Conservation (phyloP, 129 eudicot species). For the Mikania micrantha region DNA sequence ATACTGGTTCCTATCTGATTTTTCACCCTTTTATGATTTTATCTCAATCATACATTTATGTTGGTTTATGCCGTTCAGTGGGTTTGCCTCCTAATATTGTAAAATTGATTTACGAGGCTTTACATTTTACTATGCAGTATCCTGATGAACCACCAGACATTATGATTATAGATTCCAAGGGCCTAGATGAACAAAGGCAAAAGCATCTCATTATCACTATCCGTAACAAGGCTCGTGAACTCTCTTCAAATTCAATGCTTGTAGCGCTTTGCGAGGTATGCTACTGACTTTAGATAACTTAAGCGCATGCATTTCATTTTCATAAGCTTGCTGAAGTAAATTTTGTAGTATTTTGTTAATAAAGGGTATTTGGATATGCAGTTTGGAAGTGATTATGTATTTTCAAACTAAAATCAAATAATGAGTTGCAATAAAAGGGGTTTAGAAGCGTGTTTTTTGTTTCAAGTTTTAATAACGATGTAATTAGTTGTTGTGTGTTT, state of each 20-base stretch:
- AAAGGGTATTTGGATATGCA: not conserved
- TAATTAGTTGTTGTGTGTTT: not conserved
- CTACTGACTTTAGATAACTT: not conserved
- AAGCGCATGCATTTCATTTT: not conserved
- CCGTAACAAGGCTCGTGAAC: slow-evolving; percentile 54
- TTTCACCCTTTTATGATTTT: not conserved
- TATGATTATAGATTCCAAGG: slow-evolving; percentile 65
- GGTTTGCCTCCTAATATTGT: not conserved
- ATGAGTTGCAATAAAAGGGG: not conserved
- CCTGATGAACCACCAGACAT: slow-evolving; percentile 80
- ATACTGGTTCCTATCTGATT: not conserved
- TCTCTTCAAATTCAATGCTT: slow-evolving; percentile 68
- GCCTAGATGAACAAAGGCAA: slow-evolving; percentile 75
- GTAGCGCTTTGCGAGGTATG: slow-evolving; percentile 92
- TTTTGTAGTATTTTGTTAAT: not conserved
- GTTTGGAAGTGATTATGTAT: not conserved
- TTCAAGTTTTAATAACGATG: not conserved
- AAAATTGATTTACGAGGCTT: not conserved
- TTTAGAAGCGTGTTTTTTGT: not conserved
- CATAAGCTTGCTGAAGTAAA: slow-evolving; percentile 3
- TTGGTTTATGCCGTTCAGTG: not conserved
- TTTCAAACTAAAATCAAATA: not conserved
- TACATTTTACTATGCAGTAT: slow-evolving; percentile 44
- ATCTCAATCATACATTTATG: not conserved
- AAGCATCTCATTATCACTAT: slow-evolving; percentile 40